Percentiles rank a stretch among this genome's conserved stretches.
Conservation (phyloP, 768 basidiomycete species). For the Kwoniella dendrophila region DNA sequence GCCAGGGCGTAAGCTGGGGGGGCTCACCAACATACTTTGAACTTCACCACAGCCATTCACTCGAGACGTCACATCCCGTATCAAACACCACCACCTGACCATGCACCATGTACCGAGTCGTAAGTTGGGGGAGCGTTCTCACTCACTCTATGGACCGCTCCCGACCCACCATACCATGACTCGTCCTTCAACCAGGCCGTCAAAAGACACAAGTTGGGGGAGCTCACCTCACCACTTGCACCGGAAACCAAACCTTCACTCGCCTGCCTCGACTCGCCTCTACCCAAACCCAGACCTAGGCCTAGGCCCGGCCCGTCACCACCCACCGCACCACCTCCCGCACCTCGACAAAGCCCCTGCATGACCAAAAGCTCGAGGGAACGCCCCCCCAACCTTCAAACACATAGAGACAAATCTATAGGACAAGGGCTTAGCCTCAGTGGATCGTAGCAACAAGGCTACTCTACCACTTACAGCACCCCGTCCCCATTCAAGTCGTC, state of each 20-base stretch:
- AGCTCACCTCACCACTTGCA: too few species aligned
- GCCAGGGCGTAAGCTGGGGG: too few species aligned
- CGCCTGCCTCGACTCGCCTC: too few species aligned
- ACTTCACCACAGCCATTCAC: background rate
- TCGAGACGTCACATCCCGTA: background rate
- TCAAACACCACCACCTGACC: too few species aligned
- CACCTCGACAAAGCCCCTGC: background rate
- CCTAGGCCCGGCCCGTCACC: too few species aligned
- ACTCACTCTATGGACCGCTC: too few species aligned
- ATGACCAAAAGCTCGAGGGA: slow-evolving; percentile 6
- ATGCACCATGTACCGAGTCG: too few species aligned
- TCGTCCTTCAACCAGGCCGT: slow-evolving; percentile 39
- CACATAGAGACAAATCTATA: slow-evolving; percentile 63
- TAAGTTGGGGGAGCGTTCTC: too few species aligned
- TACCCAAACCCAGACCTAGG: too few species aligned
- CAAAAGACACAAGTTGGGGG: too few species aligned
- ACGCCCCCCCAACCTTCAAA: slow-evolving; percentile 15
- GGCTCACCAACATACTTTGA: too few species aligned
- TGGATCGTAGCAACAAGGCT: slow-evolving; percentile 77
- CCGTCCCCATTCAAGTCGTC: slow-evolving; percentile 70
- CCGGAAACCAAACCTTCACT: too few species aligned
- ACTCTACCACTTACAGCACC: slow-evolving; percentile 76
- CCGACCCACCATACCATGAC: background rate
- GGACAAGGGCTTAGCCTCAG: slow-evolving; percentile 75
- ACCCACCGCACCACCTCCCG: background rate